Percentiles rank a stretch among this genome's conserved stretches.
phyloP scores from a whole-genome alignment of 2,329 filamentous ascomycete species.

The Hymenoscyphus salicellus region DNA sequence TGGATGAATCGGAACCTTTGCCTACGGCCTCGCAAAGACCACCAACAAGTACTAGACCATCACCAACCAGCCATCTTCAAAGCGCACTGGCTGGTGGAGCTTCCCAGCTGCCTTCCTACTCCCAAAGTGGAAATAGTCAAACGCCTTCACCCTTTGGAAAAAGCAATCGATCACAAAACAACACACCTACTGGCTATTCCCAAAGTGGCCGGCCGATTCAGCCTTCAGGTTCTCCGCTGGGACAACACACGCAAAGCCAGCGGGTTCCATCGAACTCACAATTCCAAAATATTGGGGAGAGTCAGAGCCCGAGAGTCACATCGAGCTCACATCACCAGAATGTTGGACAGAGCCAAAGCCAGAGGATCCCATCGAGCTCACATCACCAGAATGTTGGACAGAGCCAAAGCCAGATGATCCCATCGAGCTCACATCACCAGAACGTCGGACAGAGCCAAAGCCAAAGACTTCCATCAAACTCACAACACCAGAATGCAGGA shows the following conservation, averaged over 20 bases:
- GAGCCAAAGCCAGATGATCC: neutral
- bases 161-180: neutral
- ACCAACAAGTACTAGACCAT: neutral
- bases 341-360: neutral
- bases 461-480: neutral
- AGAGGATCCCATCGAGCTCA: neutral
- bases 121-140: neutral
- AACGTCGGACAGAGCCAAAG: neutral
- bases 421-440: neutral
- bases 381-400: neutral
- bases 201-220: no score
- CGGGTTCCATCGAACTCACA: neutral
- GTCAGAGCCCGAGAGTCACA: neutral
- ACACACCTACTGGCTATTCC: no score
- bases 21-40: neutral
- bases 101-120: neutral
- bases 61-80: neutral
- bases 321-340: neutral
- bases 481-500: neutral
- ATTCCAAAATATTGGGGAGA: neutral
- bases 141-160: neutral
- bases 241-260: neutral
- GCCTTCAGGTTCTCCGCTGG: neutral
- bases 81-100: neutral
- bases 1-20: neutral